Conservation (phyloP, 768 basidiomycete genomes). For the Trametes punicea region DNA sequence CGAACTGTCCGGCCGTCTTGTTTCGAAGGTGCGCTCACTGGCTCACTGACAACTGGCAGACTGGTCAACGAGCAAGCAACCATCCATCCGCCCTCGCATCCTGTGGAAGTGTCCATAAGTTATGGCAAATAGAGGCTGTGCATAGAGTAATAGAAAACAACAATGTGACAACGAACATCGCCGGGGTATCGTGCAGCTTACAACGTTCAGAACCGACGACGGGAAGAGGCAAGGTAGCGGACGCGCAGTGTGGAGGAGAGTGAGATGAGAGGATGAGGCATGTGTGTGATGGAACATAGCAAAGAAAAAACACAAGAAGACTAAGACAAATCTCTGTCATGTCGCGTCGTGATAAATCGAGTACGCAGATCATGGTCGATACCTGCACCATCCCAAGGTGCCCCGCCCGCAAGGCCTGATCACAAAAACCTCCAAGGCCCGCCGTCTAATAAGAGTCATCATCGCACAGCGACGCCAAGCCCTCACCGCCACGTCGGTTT, state of each 20-base stretch:
- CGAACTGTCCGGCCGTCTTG: no score
- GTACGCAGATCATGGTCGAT: conserved; percentile 6
- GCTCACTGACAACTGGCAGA: no score
- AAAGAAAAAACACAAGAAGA: conserved; percentile 18
- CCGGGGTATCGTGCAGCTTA: conserved; percentile 20
- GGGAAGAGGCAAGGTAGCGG: not conserved
- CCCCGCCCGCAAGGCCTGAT: conserved; percentile 14
- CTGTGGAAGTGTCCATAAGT: not conserved
- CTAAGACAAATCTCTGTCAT: conserved; percentile 6
- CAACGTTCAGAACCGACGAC: not conserved
- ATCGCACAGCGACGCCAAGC: not conserved
- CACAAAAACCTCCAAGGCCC: not conserved
- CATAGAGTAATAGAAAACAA: conserved; percentile 17
- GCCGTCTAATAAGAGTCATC: not conserved
- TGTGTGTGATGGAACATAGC: conserved; percentile 8
- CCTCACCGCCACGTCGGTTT: conserved; percentile 60
- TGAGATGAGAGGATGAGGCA: not conserved
- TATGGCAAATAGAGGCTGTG: conserved; percentile 13
- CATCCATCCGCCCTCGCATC: no score
- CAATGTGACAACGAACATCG: conserved; percentile 1
- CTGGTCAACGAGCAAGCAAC: not conserved
- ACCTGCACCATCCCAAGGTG: not conserved
- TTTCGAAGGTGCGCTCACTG: not conserved
- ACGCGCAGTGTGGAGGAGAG: not conserved
- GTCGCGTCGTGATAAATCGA: conserved; percentile 19